These are phyloP conservation scores for Dysphania ambrosioides DNA, from an alignment of 148 eudicot genomes.

Conservation along the genomic window DNA sequence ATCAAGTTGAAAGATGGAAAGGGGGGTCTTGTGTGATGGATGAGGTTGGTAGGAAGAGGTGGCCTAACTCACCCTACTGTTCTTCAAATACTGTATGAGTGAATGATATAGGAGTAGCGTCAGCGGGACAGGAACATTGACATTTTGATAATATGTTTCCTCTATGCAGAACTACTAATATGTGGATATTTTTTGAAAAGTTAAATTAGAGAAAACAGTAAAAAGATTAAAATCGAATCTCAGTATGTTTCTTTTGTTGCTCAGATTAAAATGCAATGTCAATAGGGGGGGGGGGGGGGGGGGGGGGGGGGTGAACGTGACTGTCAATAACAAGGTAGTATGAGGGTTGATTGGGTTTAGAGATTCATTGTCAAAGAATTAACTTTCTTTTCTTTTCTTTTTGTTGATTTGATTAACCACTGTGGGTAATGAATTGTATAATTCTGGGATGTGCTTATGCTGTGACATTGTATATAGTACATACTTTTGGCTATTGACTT, in stretches of 20 bases:
- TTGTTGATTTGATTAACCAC: neutral
- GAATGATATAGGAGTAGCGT: too few species aligned
- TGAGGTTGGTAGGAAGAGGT: neutral
- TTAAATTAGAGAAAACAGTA: too few species aligned
- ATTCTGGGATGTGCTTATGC: neutral
- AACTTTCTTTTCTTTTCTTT: neutral
- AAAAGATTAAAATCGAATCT: neutral
- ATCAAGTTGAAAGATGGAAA: neutral
- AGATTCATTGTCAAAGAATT: neutral
- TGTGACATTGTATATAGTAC: neutral
- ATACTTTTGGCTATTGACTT: neutral
- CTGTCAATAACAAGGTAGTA: too few species aligned
- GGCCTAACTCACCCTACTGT: conserved; percentile 1
- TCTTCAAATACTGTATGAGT: neutral
- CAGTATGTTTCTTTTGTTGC: neutral
- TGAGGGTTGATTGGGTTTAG: neutral
- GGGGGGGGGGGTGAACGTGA: too few species aligned
- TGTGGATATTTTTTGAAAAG: neutral
- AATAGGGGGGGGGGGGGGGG: too few species aligned
- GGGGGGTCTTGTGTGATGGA: neutral
- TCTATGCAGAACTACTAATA: neutral
- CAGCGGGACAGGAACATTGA: neutral
- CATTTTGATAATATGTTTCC: neutral
- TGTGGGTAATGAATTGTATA: neutral
- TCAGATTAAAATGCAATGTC: conserved; percentile 4